Evolutionary conservation across 164 flowering plant species (phyloP).

Genomic region (Macadamia integrifolia): DNA sequence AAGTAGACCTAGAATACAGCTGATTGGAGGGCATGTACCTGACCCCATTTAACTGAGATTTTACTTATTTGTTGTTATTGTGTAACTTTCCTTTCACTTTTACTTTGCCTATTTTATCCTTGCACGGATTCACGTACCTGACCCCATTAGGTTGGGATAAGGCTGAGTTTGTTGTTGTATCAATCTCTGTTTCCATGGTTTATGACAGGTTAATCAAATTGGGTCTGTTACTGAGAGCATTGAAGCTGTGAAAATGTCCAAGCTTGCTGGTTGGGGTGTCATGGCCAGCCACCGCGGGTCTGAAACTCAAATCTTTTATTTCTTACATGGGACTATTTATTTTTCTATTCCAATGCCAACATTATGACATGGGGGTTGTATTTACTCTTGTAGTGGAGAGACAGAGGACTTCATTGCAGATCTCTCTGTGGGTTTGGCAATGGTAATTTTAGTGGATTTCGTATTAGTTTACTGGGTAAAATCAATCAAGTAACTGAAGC

Average conservation of each 20-base stretch:
- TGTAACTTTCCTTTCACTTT: too few species aligned
- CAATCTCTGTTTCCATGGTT: too few species aligned
- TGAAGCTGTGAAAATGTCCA: constrained; percentile 93
- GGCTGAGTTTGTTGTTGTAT: too few species aligned
- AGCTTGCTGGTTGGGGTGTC: constrained; percentile 91
- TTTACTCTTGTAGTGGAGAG: constrained; percentile 61
- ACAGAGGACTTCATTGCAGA: constrained; percentile 96
- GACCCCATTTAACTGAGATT: too few species aligned
- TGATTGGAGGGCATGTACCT: too few species aligned
- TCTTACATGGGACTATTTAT: not conserved
- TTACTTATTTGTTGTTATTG: too few species aligned
- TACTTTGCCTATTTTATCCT: too few species aligned
- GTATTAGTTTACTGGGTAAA: not conserved
- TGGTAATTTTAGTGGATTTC: constrained; percentile 34
- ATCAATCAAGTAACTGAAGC: not conserved
- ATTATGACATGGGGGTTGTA: not conserved
- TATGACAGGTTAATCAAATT: constrained; percentile 78
- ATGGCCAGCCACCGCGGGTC: constrained; percentile 96
- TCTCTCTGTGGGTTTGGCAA: constrained; percentile 78
- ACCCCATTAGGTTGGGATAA: too few species aligned
- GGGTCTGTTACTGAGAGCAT: constrained; percentile 94
- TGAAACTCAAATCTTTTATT: constrained; percentile 1
- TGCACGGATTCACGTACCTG: too few species aligned
- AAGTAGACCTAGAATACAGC: too few species aligned
- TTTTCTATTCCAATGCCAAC: not conserved